These are phyloP conservation scores for Sistotremastrum suecicum DNA, from an alignment of 768 basidiomycete species.

Conservation along the genomic window DNA sequence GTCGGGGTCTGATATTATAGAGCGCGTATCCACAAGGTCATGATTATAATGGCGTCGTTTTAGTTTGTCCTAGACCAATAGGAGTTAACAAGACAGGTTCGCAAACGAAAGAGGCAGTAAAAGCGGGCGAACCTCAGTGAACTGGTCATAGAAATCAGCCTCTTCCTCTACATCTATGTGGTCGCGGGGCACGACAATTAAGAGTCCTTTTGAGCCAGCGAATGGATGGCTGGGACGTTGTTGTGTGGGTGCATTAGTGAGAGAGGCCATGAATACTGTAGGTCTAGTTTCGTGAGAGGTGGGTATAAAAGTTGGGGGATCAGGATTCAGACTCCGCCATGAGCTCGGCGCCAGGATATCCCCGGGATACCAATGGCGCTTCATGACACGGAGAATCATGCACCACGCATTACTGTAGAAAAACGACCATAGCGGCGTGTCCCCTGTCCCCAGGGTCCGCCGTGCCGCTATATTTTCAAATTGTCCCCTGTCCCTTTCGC, in stretches of 20 bases:
- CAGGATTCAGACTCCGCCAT: no score
- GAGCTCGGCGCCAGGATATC: no score
- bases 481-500: no score
- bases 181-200: slow-evolving; percentile 38
- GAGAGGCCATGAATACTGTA: no score
- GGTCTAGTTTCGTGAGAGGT: no score
- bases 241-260: background rate
- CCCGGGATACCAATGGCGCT: no score
- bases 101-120: background rate
- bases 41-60: background rate
- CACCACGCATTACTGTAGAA: no score
- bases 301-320: no score
- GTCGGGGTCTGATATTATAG: background rate
- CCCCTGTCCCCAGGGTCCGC: no score
- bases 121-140: slow-evolving; percentile 28
- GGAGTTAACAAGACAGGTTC: background rate
- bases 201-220: slow-evolving; percentile 27
- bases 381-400: no score
- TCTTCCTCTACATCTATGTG: slow-evolving; percentile 59
- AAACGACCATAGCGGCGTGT: no score
- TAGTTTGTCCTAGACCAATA: slow-evolving; percentile 1
- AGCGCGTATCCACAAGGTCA: background rate
- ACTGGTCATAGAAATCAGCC: slow-evolving; percentile 49
- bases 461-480: no score
- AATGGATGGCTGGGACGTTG: slow-evolving; percentile 25